phyloP scores from a whole-genome alignment of 2,329 filamentous ascomycete species.

The Arthrobotrys iridis region DNA sequence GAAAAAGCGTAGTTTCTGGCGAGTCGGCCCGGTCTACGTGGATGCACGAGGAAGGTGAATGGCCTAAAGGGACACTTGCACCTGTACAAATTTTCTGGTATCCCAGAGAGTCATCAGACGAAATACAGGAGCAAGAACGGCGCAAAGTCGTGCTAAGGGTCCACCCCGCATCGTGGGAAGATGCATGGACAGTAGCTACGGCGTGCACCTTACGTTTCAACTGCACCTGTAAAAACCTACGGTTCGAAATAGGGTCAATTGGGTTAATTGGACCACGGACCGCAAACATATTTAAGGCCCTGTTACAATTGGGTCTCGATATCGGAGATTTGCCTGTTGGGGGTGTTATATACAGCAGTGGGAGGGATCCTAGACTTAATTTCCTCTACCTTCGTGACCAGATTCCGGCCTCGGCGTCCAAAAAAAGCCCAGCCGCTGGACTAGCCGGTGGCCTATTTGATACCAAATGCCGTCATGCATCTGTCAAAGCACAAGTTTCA shows the following conservation, averaged over 20 bases:
- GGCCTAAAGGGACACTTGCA: slow-evolving; percentile 70
- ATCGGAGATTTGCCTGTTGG: slow-evolving; percentile 61
- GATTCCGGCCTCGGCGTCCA: not conserved
- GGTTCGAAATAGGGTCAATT: slow-evolving; percentile 78
- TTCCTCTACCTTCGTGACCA: slow-evolving; percentile 63
- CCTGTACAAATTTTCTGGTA: slow-evolving; percentile 82
- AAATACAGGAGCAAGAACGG: slow-evolving; percentile 63
- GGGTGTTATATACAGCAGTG: not conserved
- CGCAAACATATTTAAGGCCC: slow-evolving; percentile 77
- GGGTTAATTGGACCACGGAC: slow-evolving; percentile 77
- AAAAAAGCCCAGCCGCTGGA: not conserved
- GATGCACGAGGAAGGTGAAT: slow-evolving; percentile 66
- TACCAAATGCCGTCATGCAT: slow-evolving; percentile 8
- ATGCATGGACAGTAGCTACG: slow-evolving; percentile 73
- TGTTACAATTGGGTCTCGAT: slow-evolving; percentile 64
- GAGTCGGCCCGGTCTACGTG: slow-evolving; percentile 53
- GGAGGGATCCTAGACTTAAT: slow-evolving; percentile 63
- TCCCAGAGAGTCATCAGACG: slow-evolving; percentile 61
- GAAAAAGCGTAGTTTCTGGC: slow-evolving; percentile 68
- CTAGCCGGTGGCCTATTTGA: not conserved
- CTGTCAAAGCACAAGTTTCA: slow-evolving; percentile 36
- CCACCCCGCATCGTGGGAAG: slow-evolving; percentile 82
- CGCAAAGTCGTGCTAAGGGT: slow-evolving; percentile 74
- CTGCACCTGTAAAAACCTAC: slow-evolving; percentile 71
- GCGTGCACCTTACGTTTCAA: slow-evolving; percentile 68